phyloP scores from a whole-genome alignment of 1,139 yeast genomes.

The Zygosaccharomyces pseudobailii region DNA sequence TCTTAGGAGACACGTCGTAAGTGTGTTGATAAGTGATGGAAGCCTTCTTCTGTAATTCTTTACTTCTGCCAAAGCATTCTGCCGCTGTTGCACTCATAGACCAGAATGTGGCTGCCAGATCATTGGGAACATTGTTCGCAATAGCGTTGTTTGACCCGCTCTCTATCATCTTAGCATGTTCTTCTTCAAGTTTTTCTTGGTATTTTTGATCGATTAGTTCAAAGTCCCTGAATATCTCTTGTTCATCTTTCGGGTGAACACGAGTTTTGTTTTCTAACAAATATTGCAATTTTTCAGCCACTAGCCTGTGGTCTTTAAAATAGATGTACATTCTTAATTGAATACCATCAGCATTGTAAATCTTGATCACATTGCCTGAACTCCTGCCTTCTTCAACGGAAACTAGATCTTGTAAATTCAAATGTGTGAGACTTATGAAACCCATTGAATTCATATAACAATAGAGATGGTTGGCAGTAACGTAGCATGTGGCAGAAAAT shows the following conservation, averaged over 20 bases:
- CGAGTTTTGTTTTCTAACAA: slow-evolving; percentile 52
- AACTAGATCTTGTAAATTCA: slow-evolving; percentile 49
- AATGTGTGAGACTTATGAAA: slow-evolving; percentile 58
- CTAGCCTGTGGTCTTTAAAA: slow-evolving; percentile 56
- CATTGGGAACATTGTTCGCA: not conserved
- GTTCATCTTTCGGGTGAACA: slow-evolving; percentile 38
- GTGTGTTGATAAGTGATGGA: slow-evolving; percentile 34
- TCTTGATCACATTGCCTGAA: slow-evolving; percentile 50
- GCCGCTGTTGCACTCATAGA: slow-evolving; percentile 19
- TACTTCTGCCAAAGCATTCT: slow-evolving; percentile 20
- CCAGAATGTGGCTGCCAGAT: slow-evolving; percentile 19
- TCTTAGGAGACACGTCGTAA: slow-evolving; percentile 69
- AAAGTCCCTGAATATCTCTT: slow-evolving; percentile 26
- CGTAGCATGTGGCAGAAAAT: slow-evolving; percentile 64
- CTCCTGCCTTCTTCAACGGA: slow-evolving; percentile 49
- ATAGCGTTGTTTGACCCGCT: not conserved
- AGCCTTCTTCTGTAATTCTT: slow-evolving; percentile 26
- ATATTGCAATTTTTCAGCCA: slow-evolving; percentile 49
- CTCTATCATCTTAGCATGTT: not conserved
- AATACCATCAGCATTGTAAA: slow-evolving; percentile 57
- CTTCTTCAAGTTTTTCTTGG: slow-evolving; percentile 29
- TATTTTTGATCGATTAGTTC: slow-evolving; percentile 29
- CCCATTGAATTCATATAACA: slow-evolving; percentile 74
- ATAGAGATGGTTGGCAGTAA: slow-evolving; percentile 58
- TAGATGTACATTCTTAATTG: slow-evolving; percentile 53